Evolutionary conservation across 768 basidiomycete species (phyloP).

Genomic region (Russula sp.): DNA sequence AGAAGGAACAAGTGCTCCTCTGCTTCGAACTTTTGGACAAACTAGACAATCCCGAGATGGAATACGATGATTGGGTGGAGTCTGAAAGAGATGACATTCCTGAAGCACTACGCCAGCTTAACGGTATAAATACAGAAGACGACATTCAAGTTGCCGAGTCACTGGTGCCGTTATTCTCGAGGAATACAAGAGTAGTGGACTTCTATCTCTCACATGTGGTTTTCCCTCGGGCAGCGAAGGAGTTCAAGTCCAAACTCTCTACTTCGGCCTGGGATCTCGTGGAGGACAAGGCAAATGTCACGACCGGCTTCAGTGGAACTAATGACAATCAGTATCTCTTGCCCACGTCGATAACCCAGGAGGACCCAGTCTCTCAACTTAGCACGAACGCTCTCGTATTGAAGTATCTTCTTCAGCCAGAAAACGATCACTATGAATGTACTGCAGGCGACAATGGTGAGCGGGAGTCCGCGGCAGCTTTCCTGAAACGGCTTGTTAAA

Average conservation of each 20-base stretch:
- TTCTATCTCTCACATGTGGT: conserved; percentile 30
- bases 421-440: no score
- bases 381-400: no score
- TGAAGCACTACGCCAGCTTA: conserved; percentile 28
- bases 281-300: no score
- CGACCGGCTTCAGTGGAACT: conserved; percentile 1
- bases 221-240: neutral
- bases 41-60: conserved; percentile 36
- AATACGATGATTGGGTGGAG: conserved; percentile 40
- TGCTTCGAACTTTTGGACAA: conserved; percentile 37
- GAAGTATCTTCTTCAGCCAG: no score
- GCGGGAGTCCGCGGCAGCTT: no score
- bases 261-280: no score
- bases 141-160: conserved; percentile 26
- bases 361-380: no score
- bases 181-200: conserved; percentile 36
- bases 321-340: neutral
- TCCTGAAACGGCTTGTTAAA: no score
- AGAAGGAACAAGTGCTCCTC: conserved; percentile 32
- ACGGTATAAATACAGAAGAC: neutral
- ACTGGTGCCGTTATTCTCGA: conserved; percentile 33
- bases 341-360: no score
- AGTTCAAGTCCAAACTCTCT: neutral
- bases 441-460: no score
- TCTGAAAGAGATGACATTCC: conserved; percentile 28